These are phyloP conservation scores for Sphaerobolus stellatus DNA, from an alignment of 1,284 basidiomycete genomes.

Conservation along the genomic window DNA sequence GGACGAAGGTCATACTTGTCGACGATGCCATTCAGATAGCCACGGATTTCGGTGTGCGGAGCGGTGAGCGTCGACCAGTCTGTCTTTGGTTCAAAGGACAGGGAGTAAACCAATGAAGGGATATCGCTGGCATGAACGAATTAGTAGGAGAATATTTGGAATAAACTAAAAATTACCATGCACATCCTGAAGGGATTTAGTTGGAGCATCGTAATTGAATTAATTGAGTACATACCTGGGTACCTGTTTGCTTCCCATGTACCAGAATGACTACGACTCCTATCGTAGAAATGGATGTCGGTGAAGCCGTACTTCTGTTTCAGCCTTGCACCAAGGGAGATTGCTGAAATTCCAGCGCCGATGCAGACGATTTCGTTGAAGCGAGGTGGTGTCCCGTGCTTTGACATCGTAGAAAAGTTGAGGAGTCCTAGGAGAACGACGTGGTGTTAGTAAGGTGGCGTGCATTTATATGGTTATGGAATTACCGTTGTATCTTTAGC, in stretches of 20 bases:
- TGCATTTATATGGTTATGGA: too few species aligned
- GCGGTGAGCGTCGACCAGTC: slow-evolving; percentile 8
- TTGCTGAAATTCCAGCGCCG: not conserved
- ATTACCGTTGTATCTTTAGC: too few species aligned
- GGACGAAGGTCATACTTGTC: slow-evolving; percentile 11
- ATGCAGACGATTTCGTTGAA: slow-evolving; percentile 3
- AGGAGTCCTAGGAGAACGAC: too few species aligned
- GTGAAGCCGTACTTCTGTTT: not conserved
- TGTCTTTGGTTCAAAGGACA: slow-evolving; percentile 15
- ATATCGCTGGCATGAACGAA: not conserved
- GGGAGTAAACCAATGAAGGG: not conserved
- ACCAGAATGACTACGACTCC: not conserved
- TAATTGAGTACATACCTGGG: not conserved
- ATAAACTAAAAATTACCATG: not conserved
- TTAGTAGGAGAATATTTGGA: not conserved
- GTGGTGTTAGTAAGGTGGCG: too few species aligned
- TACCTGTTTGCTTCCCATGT: slow-evolving; percentile 4
- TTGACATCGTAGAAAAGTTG: too few species aligned
- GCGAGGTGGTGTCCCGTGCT: not conserved
- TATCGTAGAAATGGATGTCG: slow-evolving; percentile 4
- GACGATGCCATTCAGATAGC: slow-evolving; percentile 11
- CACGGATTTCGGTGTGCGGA: slow-evolving; percentile 7
- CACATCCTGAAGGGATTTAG: not conserved
- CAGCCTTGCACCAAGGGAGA: not conserved
- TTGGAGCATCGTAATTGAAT: not conserved